Conservation (phyloP, 495 filamentous ascomycete species). For the Neurospora hispaniola region DNA sequence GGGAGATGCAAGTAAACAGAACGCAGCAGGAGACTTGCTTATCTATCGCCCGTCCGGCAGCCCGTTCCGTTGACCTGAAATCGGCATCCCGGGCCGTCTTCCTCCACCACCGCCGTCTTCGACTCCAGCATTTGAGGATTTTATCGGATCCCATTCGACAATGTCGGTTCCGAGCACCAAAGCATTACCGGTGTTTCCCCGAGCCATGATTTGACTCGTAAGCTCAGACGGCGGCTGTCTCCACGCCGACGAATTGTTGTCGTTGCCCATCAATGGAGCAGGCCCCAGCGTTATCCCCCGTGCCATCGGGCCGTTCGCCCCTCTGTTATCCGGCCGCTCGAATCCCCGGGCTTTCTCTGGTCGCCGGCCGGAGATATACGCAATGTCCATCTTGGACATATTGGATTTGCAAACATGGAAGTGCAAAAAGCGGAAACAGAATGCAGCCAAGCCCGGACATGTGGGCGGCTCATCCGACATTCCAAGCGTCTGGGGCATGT, state of each 20-base stretch:
- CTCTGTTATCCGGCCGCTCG: not conserved
- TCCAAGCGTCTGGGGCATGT: not conserved
- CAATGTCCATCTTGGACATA: not conserved
- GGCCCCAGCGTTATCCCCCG: not conserved
- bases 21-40: not conserved
- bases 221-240: not conserved
- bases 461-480: not conserved
- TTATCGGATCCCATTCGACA: not conserved
- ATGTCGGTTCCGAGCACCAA: not conserved
- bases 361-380: not conserved
- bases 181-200: not conserved
- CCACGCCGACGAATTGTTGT: not conserved
- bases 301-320: not conserved
- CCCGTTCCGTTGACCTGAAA: not conserved
- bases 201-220: not conserved
- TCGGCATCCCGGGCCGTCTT: not conserved
- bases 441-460: not conserved
- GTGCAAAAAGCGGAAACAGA: not conserved
- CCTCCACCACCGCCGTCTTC: not conserved
- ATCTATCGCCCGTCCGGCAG: not conserved
- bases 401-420: not conserved
- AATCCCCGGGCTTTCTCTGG: not conserved
- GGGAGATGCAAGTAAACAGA: not conserved
- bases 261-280: not conserved
- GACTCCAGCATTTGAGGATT: not conserved